Evolutionary conservation across 2,329 filamentous ascomycete species (phyloP).

Genomic region (Ophiocordyceps unilateralis): DNA sequence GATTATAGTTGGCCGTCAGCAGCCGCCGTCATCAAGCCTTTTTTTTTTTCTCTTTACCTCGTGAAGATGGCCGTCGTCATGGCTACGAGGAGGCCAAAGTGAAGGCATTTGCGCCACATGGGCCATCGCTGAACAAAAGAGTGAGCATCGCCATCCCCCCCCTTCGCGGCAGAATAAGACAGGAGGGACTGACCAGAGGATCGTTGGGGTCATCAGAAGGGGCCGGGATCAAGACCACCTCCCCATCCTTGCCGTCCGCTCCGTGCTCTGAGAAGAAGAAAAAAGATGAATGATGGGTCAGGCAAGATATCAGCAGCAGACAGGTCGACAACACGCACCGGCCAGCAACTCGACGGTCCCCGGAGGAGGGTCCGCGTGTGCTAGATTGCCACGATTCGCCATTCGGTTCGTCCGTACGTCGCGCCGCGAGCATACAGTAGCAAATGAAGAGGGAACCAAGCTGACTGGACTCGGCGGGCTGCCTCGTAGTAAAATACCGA

Average conservation of each 20-base stretch:
- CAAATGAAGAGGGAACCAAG: too few species aligned
- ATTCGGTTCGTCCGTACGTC: not conserved
- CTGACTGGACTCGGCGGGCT: too few species aligned
- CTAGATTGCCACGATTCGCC: not conserved
- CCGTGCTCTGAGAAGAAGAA: not conserved
- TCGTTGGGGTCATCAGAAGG: slow-evolving; percentile 1
- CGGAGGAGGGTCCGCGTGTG: not conserved
- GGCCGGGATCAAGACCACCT: not conserved
- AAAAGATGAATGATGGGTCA: too few species aligned
- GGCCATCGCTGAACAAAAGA: not conserved
- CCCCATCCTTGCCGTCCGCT: not conserved
- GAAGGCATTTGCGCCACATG: not conserved
- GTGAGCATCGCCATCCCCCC: too few species aligned
- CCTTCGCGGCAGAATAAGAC: not conserved
- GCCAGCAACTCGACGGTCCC: not conserved
- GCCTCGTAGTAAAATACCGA: too few species aligned
- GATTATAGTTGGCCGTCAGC: not conserved
- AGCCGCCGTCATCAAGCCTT: too few species aligned
- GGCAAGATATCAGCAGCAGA: not conserved
- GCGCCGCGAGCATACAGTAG: too few species aligned
- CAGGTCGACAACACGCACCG: not conserved
- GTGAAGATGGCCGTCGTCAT: not conserved
- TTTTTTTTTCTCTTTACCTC: too few species aligned
- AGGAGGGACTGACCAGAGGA: not conserved
- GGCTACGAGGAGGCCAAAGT: not conserved